Conservation (phyloP, 345 rosid species). For the Diplotaxis tenuifolia region DNA sequence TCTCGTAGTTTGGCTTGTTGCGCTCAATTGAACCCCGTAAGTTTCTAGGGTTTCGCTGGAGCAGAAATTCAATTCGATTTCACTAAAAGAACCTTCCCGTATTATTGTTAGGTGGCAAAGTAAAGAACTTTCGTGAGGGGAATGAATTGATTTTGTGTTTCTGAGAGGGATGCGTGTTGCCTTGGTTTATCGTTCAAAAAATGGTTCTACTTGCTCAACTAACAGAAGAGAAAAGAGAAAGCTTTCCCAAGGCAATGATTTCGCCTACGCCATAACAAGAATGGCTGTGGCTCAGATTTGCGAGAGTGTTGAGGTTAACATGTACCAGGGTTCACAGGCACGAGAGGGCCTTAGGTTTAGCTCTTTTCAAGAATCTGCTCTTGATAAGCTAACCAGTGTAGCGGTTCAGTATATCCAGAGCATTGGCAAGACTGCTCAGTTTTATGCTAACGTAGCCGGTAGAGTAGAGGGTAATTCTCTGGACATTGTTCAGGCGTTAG, state of each 20-base stretch:
- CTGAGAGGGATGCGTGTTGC: slow-evolving; percentile 30
- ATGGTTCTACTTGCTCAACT: too few species aligned
- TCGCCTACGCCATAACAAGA: slow-evolving; percentile 49
- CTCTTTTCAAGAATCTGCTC: slow-evolving; percentile 75
- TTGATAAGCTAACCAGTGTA: slow-evolving; percentile 58
- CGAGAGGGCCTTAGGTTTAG: slow-evolving; percentile 69
- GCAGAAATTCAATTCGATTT: not conserved
- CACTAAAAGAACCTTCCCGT: not conserved
- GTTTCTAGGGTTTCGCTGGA: slow-evolving; percentile 28
- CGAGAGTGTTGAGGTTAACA: slow-evolving; percentile 65
- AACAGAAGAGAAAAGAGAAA: slow-evolving; percentile 49
- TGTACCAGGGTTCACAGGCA: slow-evolving; percentile 64
- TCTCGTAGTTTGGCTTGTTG: not conserved
- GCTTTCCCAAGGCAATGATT: slow-evolving; percentile 44
- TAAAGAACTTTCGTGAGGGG: not conserved
- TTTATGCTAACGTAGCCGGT: slow-evolving; percentile 61
- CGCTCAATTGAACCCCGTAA: slow-evolving; percentile 7
- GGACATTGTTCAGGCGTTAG: slow-evolving; percentile 71
- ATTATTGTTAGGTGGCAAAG: not conserved
- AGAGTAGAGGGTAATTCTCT: slow-evolving; percentile 59
- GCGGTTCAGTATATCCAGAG: slow-evolving; percentile 49
- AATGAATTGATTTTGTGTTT: slow-evolving; percentile 21
- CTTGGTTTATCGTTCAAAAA: slow-evolving; percentile 21
- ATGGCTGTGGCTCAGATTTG: slow-evolving; percentile 78
- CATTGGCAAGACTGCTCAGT: slow-evolving; percentile 58